Conservation (phyloP, 169 alveolate genomes). For the Plasmodium relictum region DNA sequence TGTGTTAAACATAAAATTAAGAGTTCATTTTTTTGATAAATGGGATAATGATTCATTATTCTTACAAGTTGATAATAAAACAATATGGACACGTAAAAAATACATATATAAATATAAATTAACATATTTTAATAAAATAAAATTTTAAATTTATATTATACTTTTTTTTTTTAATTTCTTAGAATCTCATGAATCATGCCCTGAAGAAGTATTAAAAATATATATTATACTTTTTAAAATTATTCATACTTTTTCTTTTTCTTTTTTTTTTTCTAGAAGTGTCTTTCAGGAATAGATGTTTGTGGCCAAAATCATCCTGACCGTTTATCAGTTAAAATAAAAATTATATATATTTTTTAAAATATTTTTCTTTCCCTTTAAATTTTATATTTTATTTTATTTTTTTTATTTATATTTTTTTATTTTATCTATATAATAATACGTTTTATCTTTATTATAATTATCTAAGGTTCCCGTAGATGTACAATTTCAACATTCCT, state of each 20-base stretch:
- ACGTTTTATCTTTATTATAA: not conserved
- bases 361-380: not conserved
- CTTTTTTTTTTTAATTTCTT: conserved; percentile 7
- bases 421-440: not conserved
- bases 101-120: not conserved
- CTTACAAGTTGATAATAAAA: conserved; percentile 81
- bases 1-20: conserved; percentile 79
- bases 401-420: not conserved
- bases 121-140: not conserved
- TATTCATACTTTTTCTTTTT: not conserved
- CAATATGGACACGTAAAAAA: conserved; percentile 81
- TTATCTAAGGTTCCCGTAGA: conserved; percentile 28
- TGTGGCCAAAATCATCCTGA: conserved; percentile 52
- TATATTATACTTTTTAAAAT: not conserved
- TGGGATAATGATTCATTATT: conserved; percentile 87
- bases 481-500: conserved; percentile 42
- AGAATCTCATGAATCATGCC: conserved; percentile 16
- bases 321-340: conserved; percentile 32
- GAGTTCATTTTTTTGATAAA: conserved; percentile 87
- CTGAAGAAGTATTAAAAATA: not conserved
- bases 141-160: not conserved
- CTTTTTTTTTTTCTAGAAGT: conserved; percentile 10
- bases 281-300: conserved; percentile 32
- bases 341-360: not conserved
- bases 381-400: not conserved